phyloP scores from a whole-genome alignment of 768 basidiomycete genomes.

The Suillus americanus region DNA sequence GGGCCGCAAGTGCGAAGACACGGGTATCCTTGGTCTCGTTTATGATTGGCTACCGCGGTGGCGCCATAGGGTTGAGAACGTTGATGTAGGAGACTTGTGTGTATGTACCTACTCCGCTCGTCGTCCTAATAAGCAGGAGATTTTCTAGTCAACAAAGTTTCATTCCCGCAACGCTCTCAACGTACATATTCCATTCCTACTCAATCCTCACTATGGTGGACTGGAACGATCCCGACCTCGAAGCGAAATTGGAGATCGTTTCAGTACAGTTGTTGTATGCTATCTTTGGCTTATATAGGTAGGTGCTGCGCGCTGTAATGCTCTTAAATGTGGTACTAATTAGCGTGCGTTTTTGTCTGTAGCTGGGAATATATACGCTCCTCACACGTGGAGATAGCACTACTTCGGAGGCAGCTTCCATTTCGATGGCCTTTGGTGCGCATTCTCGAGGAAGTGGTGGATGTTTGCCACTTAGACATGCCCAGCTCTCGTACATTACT shows the following conservation, averaged over 20 bases:
- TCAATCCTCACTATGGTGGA: neutral
- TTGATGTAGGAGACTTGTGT: neutral
- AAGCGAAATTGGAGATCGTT: neutral
- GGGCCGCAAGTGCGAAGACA: neutral
- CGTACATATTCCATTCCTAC: neutral
- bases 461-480: neutral
- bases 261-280: neutral
- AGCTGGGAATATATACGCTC: conserved; percentile 5
- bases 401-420: neutral
- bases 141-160: neutral
- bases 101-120: neutral
- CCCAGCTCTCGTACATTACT: neutral
- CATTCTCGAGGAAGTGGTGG: neutral
- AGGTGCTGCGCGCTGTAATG: neutral
- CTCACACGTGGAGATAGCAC: neutral
- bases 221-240: neutral
- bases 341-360: neutral
- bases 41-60: neutral
- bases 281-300: neutral
- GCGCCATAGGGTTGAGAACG: neutral
- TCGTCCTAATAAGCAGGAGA: neutral
- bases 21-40: neutral
- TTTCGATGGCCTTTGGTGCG: conserved; percentile 2
- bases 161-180: neutral
- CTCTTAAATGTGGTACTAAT: neutral